Evolutionary conservation across 805 yeast genomes (phyloP).

Genomic region (Yarrowia sp.): DNA sequence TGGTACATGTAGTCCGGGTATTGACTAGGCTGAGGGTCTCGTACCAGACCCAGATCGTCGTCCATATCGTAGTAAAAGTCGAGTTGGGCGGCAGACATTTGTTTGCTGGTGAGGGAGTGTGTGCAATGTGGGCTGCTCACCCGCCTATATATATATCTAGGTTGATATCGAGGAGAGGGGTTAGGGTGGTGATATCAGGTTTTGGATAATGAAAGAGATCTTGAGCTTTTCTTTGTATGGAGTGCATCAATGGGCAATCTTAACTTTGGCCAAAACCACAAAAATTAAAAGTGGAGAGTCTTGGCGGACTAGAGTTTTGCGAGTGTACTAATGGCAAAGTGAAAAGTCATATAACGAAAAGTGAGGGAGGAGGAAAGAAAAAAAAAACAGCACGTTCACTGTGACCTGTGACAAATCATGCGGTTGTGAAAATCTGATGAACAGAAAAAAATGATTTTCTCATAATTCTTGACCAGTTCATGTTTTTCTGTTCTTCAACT

Average conservation of each 20-base stretch:
- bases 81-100: slow-evolving; percentile 1
- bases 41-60: not conserved
- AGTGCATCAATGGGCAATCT: slow-evolving; percentile 15
- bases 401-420: too few species aligned
- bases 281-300: slow-evolving; percentile 14
- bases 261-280: not conserved
- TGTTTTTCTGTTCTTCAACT: too few species aligned
- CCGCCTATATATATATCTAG: not conserved
- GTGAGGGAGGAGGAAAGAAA: not conserved
- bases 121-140: not conserved
- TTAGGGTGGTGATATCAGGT: slow-evolving; percentile 2
- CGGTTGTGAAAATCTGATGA: too few species aligned
- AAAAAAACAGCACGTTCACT: too few species aligned
- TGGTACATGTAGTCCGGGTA: slow-evolving; percentile 6
- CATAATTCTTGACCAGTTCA: too few species aligned
- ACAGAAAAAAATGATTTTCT: too few species aligned
- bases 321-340: not conserved
- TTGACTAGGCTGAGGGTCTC: not conserved
- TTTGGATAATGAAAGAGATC: not conserved
- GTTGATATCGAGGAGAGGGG: slow-evolving; percentile 8
- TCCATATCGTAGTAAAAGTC: slow-evolving; percentile 16
- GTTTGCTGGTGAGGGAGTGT: not conserved
- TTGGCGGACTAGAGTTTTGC: not conserved
- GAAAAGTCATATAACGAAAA: not conserved
- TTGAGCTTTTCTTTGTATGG: not conserved